A percentile compares a stretch with the other conserved stretches of the same genome.
phyloP scores from a whole-genome alignment of 1,139 yeast genomes.

The Magnusiomyces sp. region DNA sequence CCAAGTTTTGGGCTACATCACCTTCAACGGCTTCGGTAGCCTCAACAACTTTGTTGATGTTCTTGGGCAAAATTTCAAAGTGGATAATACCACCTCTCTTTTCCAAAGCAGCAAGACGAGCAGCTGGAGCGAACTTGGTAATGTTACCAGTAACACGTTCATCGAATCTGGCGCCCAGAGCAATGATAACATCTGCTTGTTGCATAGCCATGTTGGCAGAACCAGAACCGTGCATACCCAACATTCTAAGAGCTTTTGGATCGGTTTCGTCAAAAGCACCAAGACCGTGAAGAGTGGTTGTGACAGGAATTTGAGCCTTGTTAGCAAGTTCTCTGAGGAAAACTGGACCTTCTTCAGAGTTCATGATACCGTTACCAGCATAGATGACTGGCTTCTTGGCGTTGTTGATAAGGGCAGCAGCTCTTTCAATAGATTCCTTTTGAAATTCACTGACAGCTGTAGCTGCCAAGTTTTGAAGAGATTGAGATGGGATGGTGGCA shows the following conservation, averaged over 20 bases:
- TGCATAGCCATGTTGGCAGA: slow-evolving; percentile 94
- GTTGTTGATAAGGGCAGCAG: slow-evolving; percentile 67
- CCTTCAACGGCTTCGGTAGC: slow-evolving; percentile 97
- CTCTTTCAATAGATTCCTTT: slow-evolving; percentile 60
- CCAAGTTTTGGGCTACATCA: slow-evolving; percentile 76
- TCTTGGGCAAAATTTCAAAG: slow-evolving; percentile 92
- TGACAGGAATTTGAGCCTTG: slow-evolving; percentile 88
- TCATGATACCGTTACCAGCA: slow-evolving; percentile 86
- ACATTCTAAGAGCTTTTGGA: slow-evolving; percentile 84
- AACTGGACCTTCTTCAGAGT: slow-evolving; percentile 72
- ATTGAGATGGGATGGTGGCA: slow-evolving; percentile 74
- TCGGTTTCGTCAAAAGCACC: slow-evolving; percentile 93
- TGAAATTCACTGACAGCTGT: slow-evolving; percentile 71
- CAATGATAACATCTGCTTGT: slow-evolving; percentile 84
- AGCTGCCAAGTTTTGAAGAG: slow-evolving; percentile 62
- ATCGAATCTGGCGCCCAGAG: slow-evolving; percentile 94
- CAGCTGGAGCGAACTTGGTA: slow-evolving; percentile 86
- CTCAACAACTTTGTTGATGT: slow-evolving; percentile 94
- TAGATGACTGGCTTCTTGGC: slow-evolving; percentile 86
- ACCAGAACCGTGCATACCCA: slow-evolving; percentile 97
- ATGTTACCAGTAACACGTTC: slow-evolving; percentile 93
- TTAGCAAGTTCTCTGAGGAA: slow-evolving; percentile 78
- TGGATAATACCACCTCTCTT: slow-evolving; percentile 93
- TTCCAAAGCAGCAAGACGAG: slow-evolving; percentile 79
- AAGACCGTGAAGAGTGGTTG: slow-evolving; percentile 87